Evolutionary conservation across 495 filamentous ascomycete species (phyloP).

Genomic region (Xylaria acuta): DNA sequence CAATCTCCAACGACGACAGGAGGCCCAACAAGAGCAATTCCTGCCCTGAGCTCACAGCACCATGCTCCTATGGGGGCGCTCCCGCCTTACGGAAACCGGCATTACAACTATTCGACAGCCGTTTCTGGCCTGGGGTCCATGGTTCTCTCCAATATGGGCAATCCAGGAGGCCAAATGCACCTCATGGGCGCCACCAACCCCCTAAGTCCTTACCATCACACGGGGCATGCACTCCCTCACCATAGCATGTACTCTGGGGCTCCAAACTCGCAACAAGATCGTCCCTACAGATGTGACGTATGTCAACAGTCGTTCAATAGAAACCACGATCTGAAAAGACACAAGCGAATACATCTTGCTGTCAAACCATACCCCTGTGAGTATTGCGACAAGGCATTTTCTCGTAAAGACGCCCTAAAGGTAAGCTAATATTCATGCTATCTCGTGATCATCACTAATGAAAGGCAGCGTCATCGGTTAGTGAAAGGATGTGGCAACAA

Average conservation of each 20-base stretch:
- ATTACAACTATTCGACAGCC: conserved; percentile 26
- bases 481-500: conserved; percentile 89
- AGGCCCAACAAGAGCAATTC: conserved; percentile 59
- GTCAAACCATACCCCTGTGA: conserved; percentile 95
- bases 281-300: conserved; percentile 93
- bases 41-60: conserved; percentile 57
- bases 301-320: conserved; percentile 95
- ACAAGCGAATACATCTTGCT: conserved; percentile 92
- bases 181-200: conserved; percentile 67
- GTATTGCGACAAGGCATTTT: conserved; percentile 96
- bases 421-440: conserved; percentile 51
- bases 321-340: conserved; percentile 95
- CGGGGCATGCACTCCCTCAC: conserved; percentile 60
- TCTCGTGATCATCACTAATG: conserved; percentile 11
- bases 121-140: conserved; percentile 62
- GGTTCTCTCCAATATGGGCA: conserved; percentile 77
- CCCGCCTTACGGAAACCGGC: conserved; percentile 42
- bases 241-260: conserved; percentile 61
- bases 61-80: conserved; percentile 54
- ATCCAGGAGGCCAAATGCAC: conserved; percentile 73
- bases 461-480: conserved; percentile 79
- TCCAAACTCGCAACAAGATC: conserved; percentile 62
- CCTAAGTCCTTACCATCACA: conserved; percentile 57
- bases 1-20: conserved; percentile 66
- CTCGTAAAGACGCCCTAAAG: conserved; percentile 95